phyloP scores from a whole-genome alignment of 108 stramenopile species.

The Nitzschia inconspicua region DNA sequence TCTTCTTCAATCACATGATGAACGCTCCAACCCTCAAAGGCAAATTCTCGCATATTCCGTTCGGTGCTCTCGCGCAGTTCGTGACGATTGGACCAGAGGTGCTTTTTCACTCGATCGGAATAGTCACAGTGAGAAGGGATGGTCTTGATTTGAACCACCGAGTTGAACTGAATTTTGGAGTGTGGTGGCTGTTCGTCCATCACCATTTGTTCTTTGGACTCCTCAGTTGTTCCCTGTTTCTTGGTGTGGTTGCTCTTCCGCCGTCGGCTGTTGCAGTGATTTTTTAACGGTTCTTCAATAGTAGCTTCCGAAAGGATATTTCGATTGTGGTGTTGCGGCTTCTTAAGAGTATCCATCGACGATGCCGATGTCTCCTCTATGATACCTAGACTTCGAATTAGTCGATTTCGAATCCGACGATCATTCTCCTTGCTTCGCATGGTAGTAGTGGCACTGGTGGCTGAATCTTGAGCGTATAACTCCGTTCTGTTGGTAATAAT shows the following conservation, averaged over 20 bases:
- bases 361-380: neutral
- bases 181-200: neutral
- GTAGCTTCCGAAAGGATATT: slow-evolving; percentile 3
- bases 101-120: slow-evolving; percentile 3
- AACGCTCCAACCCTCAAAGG: slow-evolving; percentile 16
- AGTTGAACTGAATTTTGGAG: slow-evolving; percentile 15
- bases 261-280: neutral
- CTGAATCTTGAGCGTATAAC: no score
- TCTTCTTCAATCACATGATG: slow-evolving; percentile 16
- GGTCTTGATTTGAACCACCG: slow-evolving; percentile 1
- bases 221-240: no score
- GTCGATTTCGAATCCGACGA: slow-evolving; percentile 9
- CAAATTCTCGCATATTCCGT: slow-evolving; percentile 20
- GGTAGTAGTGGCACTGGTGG: no score
- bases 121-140: slow-evolving; percentile 24
- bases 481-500: no score
- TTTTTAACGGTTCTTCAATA: slow-evolving; percentile 3
- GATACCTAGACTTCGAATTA: slow-evolving; percentile 13
- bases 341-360: neutral
- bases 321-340: neutral
- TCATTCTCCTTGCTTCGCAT: slow-evolving; percentile 1
- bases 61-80: slow-evolving; percentile 17
- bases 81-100: slow-evolving; percentile 11
- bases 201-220: neutral
- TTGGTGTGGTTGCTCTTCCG: no score